Evolutionary conservation across 2,329 filamentous ascomycete genomes (phyloP), one percentile per base, ranked within the genome.

Genomic region (Trichocomaceae sp.): DNA sequence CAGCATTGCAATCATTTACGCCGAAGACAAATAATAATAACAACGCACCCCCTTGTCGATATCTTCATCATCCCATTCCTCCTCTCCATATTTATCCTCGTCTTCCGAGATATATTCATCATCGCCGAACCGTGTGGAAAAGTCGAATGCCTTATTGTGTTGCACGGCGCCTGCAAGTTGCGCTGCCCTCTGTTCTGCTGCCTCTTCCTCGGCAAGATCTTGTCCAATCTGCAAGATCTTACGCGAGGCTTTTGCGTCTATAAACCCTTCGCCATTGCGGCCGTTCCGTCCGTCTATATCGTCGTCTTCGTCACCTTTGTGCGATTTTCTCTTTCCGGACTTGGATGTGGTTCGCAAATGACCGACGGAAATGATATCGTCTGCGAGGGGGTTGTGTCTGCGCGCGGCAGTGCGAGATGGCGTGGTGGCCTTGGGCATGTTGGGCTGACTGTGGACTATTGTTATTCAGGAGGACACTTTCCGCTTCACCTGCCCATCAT

Each of bases 171-270:
- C 66, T 58, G 74, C 61, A 61, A 74, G 68, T n/a, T 46, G 26
- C 33, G 62, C 65, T 19, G 66, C 64, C 31, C 61, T 65, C 35
- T 65, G 65, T 61, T 83, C 78, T 33, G 77, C 76, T 55, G 80
- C 80, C 54, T 92, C 89, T 69, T 97, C 92, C 42, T 93, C 89
- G 13, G 84, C 86, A 13, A 99, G 78, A 67, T 96, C 89, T 64
- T 91, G 87, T 54, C 92, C 92, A 64, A 97, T 89, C 62, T 87
- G 83, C 58, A 99, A 70, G 68, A 99, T 99, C 65, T 89, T 90
- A 63, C 85, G 82, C 55, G 92, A 96, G 17, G 91, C 85, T 69
- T 89, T 91, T 56, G 90, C 85, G 70, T 96, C 91, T 58, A 99
- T 83, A 66, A 87, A 97, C 60, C 80, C 77, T 58, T 87, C 83